Evolutionary conservation across 306 rosid species (phyloP).

Genomic region (Alnus rubra): DNA sequence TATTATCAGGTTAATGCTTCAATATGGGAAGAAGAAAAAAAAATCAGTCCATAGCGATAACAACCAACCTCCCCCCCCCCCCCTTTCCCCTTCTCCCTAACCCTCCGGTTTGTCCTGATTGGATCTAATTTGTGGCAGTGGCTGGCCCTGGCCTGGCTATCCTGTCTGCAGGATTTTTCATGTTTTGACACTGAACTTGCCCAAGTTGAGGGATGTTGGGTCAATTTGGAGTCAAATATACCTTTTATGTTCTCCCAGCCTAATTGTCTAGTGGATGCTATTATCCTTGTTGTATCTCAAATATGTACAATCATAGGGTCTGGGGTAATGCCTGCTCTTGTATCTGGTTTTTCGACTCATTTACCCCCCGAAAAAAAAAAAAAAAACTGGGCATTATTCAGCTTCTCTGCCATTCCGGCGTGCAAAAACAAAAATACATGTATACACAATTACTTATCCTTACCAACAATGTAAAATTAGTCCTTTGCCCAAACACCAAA

Average conservation of each 20-base stretch:
- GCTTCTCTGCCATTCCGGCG: not conserved
- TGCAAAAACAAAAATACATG: not conserved
- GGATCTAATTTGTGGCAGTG: not conserved
- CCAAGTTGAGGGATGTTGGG: not conserved
- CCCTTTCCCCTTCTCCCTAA: too few species aligned
- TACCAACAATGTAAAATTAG: not conserved
- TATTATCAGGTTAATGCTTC: not conserved
- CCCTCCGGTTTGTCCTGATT: not conserved
- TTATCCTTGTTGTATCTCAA: not conserved
- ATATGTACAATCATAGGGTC: not conserved
- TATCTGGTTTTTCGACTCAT: not conserved
- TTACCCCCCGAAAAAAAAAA: not conserved
- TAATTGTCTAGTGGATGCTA: not conserved
- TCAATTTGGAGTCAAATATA: not conserved
- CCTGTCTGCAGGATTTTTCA: not conserved
- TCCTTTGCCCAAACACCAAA: slow-evolving; percentile 15
- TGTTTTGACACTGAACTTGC: not conserved
- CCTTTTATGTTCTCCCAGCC: not conserved
- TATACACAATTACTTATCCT: not conserved
- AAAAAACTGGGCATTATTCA: not conserved
- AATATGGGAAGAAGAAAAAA: not conserved
- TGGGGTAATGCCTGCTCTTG: too few species aligned
- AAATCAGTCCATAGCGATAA: not conserved
- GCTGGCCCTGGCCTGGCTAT: not conserved
- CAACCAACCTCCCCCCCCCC: not conserved